Evolutionary conservation across 176 grass and related monocot genomes (phyloP).

Genomic region (Pontederia paniculata): DNA sequence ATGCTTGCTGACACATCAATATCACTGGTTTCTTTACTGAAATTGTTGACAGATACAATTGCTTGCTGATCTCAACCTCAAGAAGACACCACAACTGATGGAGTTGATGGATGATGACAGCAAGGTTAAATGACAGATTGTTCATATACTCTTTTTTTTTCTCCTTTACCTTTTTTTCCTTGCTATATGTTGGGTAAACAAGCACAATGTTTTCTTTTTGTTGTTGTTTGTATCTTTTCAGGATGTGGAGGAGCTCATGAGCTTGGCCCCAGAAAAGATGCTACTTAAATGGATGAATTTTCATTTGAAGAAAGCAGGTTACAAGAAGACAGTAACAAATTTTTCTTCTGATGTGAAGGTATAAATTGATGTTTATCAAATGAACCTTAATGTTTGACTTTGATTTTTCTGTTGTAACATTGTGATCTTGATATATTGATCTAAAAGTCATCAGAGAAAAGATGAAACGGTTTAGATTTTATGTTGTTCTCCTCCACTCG

Average conservation of each 20-base stretch:
- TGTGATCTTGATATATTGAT: too few species aligned
- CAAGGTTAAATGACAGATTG: slow-evolving; percentile 29
- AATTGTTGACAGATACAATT: slow-evolving; percentile 71
- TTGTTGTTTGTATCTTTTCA: slow-evolving; percentile 26
- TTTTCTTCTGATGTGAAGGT: slow-evolving; percentile 99
- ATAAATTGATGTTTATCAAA: background rate
- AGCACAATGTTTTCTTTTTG: background rate
- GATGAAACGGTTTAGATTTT: too few species aligned
- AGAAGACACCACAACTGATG: slow-evolving; percentile 92
- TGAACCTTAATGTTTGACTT: background rate
- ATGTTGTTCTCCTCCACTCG: too few species aligned
- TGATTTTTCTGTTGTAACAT: background rate
- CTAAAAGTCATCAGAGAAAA: too few species aligned
- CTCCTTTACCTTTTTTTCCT: background rate
- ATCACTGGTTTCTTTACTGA: background rate
- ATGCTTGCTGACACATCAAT: background rate
- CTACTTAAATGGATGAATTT: slow-evolving; percentile 95
- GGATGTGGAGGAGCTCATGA: slow-evolving; percentile 95
- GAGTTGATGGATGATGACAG: slow-evolving; percentile 78
- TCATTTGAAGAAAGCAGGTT: slow-evolving; percentile 95
- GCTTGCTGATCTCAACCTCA: slow-evolving; percentile 88
- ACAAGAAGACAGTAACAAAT: slow-evolving; percentile 91
- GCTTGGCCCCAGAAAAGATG: slow-evolving; percentile 85
- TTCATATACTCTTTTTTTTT: slow-evolving; percentile 6
- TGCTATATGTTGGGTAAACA: slow-evolving; percentile 4